Base-by-base conservation (phyloP, 495 filamentous ascomycete genomes). In the Neurospora sp. region DNA sequence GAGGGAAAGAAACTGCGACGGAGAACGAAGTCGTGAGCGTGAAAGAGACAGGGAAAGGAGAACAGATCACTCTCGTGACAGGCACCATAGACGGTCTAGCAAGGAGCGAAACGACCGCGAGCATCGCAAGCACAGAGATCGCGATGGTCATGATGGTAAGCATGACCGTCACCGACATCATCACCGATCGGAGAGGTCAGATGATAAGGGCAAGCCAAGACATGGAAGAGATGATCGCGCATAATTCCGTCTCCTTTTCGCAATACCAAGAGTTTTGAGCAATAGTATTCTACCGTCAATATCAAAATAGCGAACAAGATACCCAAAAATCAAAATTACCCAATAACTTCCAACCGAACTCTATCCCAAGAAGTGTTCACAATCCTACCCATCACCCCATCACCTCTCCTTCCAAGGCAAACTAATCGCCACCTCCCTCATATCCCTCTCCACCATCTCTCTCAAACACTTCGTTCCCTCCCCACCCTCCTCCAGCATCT, bases 371-470 rank as follows among this genome's bases (percentile, higher is more conserved):
- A 35, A 73, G 1, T 46, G 31, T 27, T 12, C 61, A 35, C 61
- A 27, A 8, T 6, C 40, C 18, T 14, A 35, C 35, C 22, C 22
- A 38, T 14, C n/a, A 31, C 7, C 39, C 42, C 14, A 3, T 16
- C 16, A 76, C 22, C 39, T 59, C 75, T 82, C 81, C 74, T 79
- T 79, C 84, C 84, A 85, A n/a, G 84, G 84, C 71, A 85, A 74
- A 44, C 73, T 78, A 59, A 87, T 81, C 39, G 76, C 76, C 12
- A 88, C 85, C 69, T 79, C 79, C 73, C 70, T 76, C 83, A 88
- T 85, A 35, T 84, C 80, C 74, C 72, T 78, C 77, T 78, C 81
- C 5, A 81, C 79, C 74, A 86, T 71, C 39, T 80, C 77, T 31
- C 77, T 83, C 59, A 87, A 59, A 71, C 77, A 73, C 71, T 76